These are phyloP conservation scores for Beverwykella pulmonaria DNA, from an alignment of 495 filamentous ascomycete species.

Conservation along the genomic window DNA sequence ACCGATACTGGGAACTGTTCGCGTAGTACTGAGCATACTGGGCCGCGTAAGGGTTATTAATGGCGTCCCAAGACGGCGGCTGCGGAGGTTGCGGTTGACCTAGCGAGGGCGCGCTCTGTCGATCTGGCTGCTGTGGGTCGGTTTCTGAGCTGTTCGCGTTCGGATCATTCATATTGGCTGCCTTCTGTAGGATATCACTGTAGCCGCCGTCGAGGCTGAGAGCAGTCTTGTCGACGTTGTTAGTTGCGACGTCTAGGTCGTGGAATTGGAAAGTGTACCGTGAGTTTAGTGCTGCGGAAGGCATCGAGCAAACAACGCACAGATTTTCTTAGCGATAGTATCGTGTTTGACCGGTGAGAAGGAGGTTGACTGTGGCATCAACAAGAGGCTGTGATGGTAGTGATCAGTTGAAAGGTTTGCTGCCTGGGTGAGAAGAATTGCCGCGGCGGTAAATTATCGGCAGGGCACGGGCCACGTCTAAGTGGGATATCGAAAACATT, in stretches of 20 bases:
- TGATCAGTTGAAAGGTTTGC: background rate
- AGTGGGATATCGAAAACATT: constrained; percentile 1
- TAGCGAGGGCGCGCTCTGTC: background rate
- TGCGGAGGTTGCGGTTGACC: background rate
- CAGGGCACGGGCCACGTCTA: background rate
- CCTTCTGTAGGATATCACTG: background rate
- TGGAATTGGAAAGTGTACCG: background rate
- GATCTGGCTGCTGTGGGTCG: background rate
- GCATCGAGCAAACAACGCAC: constrained; percentile 1
- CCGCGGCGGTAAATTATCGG: background rate
- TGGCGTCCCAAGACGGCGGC: background rate
- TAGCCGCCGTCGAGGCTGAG: background rate
- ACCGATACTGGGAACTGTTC: background rate
- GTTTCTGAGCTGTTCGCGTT: background rate
- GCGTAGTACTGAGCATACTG: background rate
- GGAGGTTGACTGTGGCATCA: background rate
- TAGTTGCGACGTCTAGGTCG: background rate
- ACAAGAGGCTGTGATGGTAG: background rate
- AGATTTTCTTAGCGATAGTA: background rate
- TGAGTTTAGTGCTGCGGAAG: background rate
- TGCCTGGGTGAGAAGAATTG: background rate
- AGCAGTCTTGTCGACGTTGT: constrained; percentile 1
- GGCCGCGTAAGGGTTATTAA: background rate
- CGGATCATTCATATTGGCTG: background rate
- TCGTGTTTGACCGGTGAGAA: background rate